These are phyloP conservation scores for Coffea humblotiana DNA, from an alignment of 305 asterid species.

Conservation along the genomic window DNA sequence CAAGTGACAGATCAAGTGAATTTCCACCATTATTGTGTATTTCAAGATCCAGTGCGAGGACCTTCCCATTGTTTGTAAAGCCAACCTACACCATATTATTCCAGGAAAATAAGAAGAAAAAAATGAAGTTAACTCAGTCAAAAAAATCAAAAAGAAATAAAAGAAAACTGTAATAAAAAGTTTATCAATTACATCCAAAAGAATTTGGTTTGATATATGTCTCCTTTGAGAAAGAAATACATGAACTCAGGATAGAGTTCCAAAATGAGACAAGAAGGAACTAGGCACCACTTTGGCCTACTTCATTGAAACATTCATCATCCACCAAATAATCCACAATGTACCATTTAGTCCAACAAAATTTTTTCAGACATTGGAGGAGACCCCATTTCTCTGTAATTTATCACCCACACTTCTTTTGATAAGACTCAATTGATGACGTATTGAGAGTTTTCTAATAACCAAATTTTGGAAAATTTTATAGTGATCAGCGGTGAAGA, in stretches of 20 bases:
- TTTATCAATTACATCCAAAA: background rate
- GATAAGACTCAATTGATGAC: background rate
- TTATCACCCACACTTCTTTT: background rate
- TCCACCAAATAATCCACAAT: background rate
- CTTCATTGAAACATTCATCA: background rate
- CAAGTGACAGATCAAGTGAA: conserved; percentile 85
- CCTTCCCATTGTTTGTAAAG: conserved; percentile 72
- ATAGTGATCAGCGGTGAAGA: background rate
- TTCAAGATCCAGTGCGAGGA: conserved; percentile 88
- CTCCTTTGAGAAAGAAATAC: background rate
- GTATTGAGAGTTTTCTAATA: background rate
- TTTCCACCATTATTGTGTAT: conserved; percentile 85
- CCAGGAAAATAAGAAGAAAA: background rate
- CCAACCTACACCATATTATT: conserved; percentile 61
- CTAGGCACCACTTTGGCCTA: background rate
- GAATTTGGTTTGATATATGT: background rate
- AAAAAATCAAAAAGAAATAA: background rate
- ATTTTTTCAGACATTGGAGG: background rate
- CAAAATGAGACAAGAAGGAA: background rate
- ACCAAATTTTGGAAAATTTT: background rate
- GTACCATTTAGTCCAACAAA: background rate
- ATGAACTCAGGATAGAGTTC: background rate
- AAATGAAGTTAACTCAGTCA: background rate
- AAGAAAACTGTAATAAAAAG: background rate
- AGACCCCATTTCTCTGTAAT: background rate